A percentile compares a stretch with the other conserved stretches of the same genome.
Conservation (phyloP, 371 early-diverging fungal genomes). For the Batkoa obscura region DNA sequence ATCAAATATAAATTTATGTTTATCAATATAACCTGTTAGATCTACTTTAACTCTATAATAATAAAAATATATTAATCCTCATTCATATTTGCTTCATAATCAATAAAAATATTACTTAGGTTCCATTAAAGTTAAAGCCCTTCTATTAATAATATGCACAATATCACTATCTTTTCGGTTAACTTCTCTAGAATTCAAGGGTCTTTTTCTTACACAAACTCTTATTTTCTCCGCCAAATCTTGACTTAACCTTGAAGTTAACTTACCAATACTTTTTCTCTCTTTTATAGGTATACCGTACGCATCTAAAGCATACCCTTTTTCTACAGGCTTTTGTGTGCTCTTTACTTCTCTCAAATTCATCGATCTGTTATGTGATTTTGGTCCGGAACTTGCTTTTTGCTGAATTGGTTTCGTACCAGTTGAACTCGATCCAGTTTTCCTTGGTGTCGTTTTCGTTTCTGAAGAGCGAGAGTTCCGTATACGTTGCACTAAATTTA, state of each 20-base stretch:
- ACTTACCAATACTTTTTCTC: neutral
- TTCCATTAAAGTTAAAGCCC: slow-evolving; percentile 63
- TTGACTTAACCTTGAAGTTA: neutral
- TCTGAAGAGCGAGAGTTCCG: neutral
- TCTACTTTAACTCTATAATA: slow-evolving; percentile 64
- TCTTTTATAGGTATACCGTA: slow-evolving; percentile 9
- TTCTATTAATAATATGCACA: slow-evolving; percentile 34
- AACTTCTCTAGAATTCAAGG: slow-evolving; percentile 66
- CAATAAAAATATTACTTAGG: slow-evolving; percentile 41
- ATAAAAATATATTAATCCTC: neutral
- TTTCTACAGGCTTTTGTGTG: neutral
- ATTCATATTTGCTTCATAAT: neutral
- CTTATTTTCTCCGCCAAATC: slow-evolving; percentile 49
- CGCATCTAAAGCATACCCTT: slow-evolving; percentile 5
- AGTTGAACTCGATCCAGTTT: neutral
- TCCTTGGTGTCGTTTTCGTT: neutral
- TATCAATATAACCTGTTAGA: slow-evolving; percentile 82
- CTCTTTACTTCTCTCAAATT: neutral
- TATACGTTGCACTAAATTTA: neutral
- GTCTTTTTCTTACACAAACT: slow-evolving; percentile 93
- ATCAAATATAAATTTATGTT: slow-evolving; percentile 90
- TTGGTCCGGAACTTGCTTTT: neutral
- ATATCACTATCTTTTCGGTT: slow-evolving; percentile 62
- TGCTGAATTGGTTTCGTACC: neutral
- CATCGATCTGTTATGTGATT: neutral